Evolutionary conservation across 2,329 filamentous ascomycete species (phyloP).

Genomic region (Blastomyces gilchristii): DNA sequence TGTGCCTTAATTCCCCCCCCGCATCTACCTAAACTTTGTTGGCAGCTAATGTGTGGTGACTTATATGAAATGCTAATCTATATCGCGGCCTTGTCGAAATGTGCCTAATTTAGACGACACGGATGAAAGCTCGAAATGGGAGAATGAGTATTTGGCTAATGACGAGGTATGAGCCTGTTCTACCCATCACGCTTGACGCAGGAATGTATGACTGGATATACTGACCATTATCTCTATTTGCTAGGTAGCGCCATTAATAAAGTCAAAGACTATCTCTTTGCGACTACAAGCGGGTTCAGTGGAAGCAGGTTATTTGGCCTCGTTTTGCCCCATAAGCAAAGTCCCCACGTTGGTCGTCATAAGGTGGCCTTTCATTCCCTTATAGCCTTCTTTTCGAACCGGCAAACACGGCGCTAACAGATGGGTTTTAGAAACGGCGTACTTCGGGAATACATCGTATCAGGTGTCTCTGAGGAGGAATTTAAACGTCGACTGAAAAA

Average conservation of each 20-base stretch:
- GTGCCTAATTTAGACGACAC: conserved; percentile 48
- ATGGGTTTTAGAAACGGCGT: conserved; percentile 54
- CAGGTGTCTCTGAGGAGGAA: conserved; percentile 54
- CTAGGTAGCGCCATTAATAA: conserved; percentile 49
- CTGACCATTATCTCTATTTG: background rate
- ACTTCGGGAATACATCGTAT: conserved; percentile 63
- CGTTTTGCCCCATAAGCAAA: conserved; percentile 69
- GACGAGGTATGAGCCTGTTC: conserved; percentile 38
- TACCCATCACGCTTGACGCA: background rate
- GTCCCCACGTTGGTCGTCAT: conserved; percentile 64
- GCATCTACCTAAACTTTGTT: background rate
- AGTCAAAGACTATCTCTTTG: conserved; percentile 56
- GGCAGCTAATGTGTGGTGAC: background rate
- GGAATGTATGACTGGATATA: background rate
- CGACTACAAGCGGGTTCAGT: conserved; percentile 61
- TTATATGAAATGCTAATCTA: background rate
- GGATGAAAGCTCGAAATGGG: conserved; percentile 61
- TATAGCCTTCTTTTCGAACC: background rate
- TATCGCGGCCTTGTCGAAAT: background rate
- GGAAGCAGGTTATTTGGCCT: conserved; percentile 70
- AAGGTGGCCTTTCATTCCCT: conserved; percentile 5
- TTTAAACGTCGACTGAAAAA: conserved; percentile 50
- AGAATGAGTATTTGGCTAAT: conserved; percentile 53
- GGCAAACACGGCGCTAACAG: conserved; percentile 1
- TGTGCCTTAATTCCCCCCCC: conserved; percentile 15